phyloP scores from a whole-genome alignment of 2,329 filamentous ascomycete species.

The Alternaria triticina region DNA sequence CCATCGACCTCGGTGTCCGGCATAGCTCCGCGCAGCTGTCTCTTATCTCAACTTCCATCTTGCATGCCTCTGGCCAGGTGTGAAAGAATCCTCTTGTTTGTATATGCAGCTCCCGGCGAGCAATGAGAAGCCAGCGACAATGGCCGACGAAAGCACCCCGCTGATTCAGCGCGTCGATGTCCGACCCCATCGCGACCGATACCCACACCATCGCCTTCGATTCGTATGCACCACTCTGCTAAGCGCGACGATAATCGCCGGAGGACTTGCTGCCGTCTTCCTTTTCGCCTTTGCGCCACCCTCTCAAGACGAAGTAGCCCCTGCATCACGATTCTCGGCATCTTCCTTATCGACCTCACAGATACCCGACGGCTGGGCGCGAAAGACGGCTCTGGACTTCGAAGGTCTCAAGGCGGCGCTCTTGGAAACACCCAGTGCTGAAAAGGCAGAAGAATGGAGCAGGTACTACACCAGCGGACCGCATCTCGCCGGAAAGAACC shows the following conservation, averaged over 20 bases:
- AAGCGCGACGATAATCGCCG: slow-evolving; percentile 44
- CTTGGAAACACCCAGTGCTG: slow-evolving; percentile 59
- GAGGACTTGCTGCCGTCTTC: slow-evolving; percentile 47
- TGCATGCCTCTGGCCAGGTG: slow-evolving; percentile 4
- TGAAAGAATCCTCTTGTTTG: neutral
- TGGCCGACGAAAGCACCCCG: slow-evolving; percentile 67
- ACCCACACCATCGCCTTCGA: slow-evolving; percentile 64
- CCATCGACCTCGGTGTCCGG: slow-evolving; percentile 3
- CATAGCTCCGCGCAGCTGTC: slow-evolving; percentile 8
- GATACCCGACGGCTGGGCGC: slow-evolving; percentile 49
- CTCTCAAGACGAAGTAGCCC: slow-evolving; percentile 34
- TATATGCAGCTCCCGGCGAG: slow-evolving; percentile 23
- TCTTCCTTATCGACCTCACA: slow-evolving; percentile 28
- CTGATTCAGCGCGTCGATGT: slow-evolving; percentile 68
- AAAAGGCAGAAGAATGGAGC: slow-evolving; percentile 59
- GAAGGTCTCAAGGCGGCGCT: slow-evolving; percentile 63
- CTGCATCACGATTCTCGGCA: slow-evolving; percentile 3
- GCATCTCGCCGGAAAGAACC: slow-evolving; percentile 59
- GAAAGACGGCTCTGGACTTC: slow-evolving; percentile 57
- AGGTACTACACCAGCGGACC: slow-evolving; percentile 59
- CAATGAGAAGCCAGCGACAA: slow-evolving; percentile 41
- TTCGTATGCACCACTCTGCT: slow-evolving; percentile 70
- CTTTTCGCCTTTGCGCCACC: slow-evolving; percentile 48
- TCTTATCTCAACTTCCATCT: neutral
- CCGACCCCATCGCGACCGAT: slow-evolving; percentile 59